Evolutionary conservation across 2,329 filamentous ascomycete genomes (phyloP).

Genomic region (Pyrenophora graminea): DNA sequence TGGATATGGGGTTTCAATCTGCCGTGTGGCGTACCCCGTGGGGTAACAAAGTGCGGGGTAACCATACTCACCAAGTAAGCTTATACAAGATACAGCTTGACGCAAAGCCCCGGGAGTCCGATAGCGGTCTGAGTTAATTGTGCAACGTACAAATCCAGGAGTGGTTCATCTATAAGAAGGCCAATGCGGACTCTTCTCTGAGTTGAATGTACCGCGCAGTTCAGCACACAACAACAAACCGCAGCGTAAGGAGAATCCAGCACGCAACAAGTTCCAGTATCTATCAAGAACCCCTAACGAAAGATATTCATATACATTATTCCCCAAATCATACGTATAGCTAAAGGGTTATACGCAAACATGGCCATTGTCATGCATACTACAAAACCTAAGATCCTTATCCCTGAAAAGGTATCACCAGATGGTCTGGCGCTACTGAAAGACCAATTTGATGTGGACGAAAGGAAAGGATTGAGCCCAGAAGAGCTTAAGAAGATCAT

Average conservation of each 20-base stretch:
- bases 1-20: neutral
- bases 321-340: too few species aligned
- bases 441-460: conserved; percentile 70
- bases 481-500: conserved; percentile 70
- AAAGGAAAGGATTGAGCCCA: conserved; percentile 64
- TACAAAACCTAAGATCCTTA: conserved; percentile 62
- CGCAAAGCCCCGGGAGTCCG: conserved; percentile 23
- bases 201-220: neutral
- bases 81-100: conserved; percentile 30
- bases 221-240: neutral
- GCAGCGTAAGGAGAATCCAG: too few species aligned
- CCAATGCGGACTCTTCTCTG: neutral
- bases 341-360: neutral
- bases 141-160: conserved; percentile 15
- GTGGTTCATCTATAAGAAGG: neutral
- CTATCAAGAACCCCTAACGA: neutral
- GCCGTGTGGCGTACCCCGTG: conserved; percentile 22
- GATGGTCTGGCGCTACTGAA: conserved; percentile 74
- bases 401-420: conserved; percentile 79
- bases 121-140: conserved; percentile 30
- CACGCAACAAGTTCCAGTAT: neutral
- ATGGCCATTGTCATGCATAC: conserved; percentile 40
- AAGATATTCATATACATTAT: neutral
- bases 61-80: conserved; percentile 26
- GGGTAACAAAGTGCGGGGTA: conserved; percentile 42